Evolutionary conservation across 208 protist genomes (phyloP), one percentile per base, ranked within the genome.

Genomic region (Crithidia expoeki): DNA sequence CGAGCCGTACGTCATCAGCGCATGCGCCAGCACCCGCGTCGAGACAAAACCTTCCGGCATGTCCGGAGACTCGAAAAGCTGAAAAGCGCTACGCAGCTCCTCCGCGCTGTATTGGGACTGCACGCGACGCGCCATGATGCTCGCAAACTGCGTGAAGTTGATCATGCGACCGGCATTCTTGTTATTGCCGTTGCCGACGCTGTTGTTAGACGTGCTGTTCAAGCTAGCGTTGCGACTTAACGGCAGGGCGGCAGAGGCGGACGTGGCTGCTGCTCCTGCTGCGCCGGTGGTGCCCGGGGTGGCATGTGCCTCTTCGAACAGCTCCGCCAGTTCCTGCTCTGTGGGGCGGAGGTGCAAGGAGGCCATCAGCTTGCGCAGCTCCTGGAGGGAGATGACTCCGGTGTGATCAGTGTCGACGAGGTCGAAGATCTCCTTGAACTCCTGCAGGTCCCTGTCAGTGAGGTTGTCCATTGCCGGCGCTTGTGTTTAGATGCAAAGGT

Each of bases 401-500:
- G 50, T 77, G 27, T 83, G 79, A n/a, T 95, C 83, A 10, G 90
- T 72, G 71, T 97, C 92, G 17, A 97, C 86, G 16, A 98, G 86
- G 68, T 94, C 80, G 69, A 98, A 98, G 64, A 97, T 97, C 72
- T 98, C 95, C 33, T 91, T 90, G 60, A 98, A 96, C 78, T 98
- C 92, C 25, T 81, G 65, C 32, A 92, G 42, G 60, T 96, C 89
- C 73, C 85, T 82, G 27, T 90, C 80, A 17, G 76, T 82, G 19
- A 96, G 76, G 23, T 77, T 50, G 23, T 78, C 60, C 40, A 72
- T 77, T n/a, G 44, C 12, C 7, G 34, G 34, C 5, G 40, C n/a
- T n/a, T 49, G n/a, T 53, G 40, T 67, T 67, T 53, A 5, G n/a
- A n/a, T n/a, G n/a, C n/a, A n/a, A n/a, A n/a, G n/a, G n/a, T n/a